Evolutionary conservation across 768 basidiomycete species (phyloP), one percentile per base, ranked within the genome.

Genomic region (Sporobolomyces roseus): DNA sequence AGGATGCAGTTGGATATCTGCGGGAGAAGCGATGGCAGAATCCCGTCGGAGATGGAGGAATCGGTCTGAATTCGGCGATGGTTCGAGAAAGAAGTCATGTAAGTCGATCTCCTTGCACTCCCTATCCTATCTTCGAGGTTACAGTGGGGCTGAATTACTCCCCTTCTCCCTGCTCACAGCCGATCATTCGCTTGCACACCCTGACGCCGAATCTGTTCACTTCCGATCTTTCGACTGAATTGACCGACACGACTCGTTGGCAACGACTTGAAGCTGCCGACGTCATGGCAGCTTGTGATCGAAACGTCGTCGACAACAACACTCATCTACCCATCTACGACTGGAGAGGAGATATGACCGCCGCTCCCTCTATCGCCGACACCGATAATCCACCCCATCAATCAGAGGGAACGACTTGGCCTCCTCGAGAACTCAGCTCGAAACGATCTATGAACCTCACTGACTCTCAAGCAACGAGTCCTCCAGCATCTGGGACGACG

Each of bases 51-150:
- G 81, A 86, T 50, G 81, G 81, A 41, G 83, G 84, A 56, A 80
- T 85, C 7, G 85, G 83, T 10, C 79, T 93, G 38, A 85, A 89
- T 68, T 83, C 86, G 68, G 83, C 84, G 61, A 83, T 86, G 69
- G 84, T 93, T 63, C 83, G 88, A 56, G 84, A 85, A 64, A 84
- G 85, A 78, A 85, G 85, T 76, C 86, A 89, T 84, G 90, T 88
- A 75, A 64, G 83, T 65, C 12, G 9, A 32, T 36, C 6, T 48
- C 46, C 30, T 72, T 38, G 56, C n/a, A 21, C 30, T 21, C 19
- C 32, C 23, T 19, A 3, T 23, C 45, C 23, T 23, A 13, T 23
- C 12, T 21, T 23, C 21, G 14, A 46, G 10, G 10, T 41, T 41
- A 9, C n/a, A n/a, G n/a, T n/a, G n/a, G n/a, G n/a, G n/a, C n/a